Evolutionary conservation across 257 asterid species (phyloP).

Genomic region (Ehretia macrophylla): DNA sequence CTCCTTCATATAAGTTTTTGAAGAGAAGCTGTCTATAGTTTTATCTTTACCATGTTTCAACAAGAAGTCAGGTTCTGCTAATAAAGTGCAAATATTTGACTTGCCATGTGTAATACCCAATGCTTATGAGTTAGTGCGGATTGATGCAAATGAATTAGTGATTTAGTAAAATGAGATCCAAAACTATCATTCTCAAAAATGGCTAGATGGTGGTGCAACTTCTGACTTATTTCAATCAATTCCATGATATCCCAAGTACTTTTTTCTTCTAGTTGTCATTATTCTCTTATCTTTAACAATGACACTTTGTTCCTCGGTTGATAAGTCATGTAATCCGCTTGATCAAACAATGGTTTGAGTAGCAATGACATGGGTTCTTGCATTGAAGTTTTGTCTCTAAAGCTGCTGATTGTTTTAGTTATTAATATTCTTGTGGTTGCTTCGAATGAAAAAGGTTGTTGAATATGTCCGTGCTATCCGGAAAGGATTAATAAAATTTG

Average conservation of each 20-base stretch:
- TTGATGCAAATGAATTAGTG: background rate
- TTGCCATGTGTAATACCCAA: too few relatives aligned
- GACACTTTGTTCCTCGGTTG: too few relatives aligned
- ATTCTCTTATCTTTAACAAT: too few relatives aligned
- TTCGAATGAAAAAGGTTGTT: slow-evolving; percentile 51
- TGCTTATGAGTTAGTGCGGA: background rate
- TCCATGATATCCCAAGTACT: background rate
- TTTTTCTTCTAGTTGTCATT: background rate
- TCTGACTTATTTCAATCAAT: too few relatives aligned
- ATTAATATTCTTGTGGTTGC: background rate
- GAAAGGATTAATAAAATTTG: slow-evolving; percentile 65
- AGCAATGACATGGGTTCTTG: background rate
- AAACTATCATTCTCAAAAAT: too few relatives aligned
- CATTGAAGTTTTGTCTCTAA: background rate
- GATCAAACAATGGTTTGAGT: background rate
- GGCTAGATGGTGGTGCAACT: too few relatives aligned
- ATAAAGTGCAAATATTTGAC: too few relatives aligned
- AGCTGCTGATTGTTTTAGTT: background rate
- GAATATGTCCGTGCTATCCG: slow-evolving; percentile 74
- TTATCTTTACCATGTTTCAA: background rate
- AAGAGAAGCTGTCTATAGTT: slow-evolving; percentile 5
- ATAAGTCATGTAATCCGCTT: too few relatives aligned
- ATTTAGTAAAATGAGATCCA: background rate
- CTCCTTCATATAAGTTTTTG: background rate
- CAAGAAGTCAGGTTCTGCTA: too few relatives aligned